phyloP scores from a whole-genome alignment of 2,329 filamentous ascomycete species.

The Alternaria hordeiaustralica region DNA sequence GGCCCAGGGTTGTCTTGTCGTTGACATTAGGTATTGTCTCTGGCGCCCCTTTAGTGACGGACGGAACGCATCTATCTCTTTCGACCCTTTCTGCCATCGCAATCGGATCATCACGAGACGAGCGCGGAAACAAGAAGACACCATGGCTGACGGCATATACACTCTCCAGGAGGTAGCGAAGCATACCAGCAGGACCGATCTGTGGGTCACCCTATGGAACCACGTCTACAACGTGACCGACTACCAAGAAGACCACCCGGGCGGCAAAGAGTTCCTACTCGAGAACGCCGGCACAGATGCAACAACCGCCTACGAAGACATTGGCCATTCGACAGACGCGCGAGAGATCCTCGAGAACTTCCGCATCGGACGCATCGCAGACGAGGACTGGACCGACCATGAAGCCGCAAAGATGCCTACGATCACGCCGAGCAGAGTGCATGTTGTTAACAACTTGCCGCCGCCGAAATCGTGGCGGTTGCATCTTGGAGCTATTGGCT shows the following conservation, averaged over 20 bases:
- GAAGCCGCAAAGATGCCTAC: conserved; percentile 47
- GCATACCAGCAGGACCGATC: conserved; percentile 56
- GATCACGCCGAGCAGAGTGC: conserved; percentile 22
- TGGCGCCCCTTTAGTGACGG: neutral
- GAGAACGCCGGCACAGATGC: conserved; percentile 55
- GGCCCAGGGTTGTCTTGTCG: too few relatives aligned
- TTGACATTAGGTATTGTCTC: too few relatives aligned
- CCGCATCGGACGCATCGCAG: conserved; percentile 34
- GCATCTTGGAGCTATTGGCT: conserved; percentile 9
- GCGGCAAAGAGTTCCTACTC: conserved; percentile 50
- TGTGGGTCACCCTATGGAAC: conserved; percentile 57
- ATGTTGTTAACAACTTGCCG: conserved; percentile 20
- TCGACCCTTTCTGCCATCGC: too few relatives aligned
- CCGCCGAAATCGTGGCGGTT: conserved; percentile 11
- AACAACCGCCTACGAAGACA: conserved; percentile 53
- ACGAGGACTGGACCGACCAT: conserved; percentile 23
- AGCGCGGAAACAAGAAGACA: too few relatives aligned
- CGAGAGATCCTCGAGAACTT: conserved; percentile 51
- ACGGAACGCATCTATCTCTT: neutral
- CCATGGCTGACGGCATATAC: conserved; percentile 15
- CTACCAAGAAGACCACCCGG: conserved; percentile 66
- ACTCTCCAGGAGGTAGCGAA: conserved; percentile 53
- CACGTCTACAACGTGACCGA: conserved; percentile 65
- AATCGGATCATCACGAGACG: too few relatives aligned
- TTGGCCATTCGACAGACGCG: conserved; percentile 57